These are phyloP conservation scores for Nemania diffusa DNA, from an alignment of 2,329 filamentous ascomycete species.

Conservation along the genomic window DNA sequence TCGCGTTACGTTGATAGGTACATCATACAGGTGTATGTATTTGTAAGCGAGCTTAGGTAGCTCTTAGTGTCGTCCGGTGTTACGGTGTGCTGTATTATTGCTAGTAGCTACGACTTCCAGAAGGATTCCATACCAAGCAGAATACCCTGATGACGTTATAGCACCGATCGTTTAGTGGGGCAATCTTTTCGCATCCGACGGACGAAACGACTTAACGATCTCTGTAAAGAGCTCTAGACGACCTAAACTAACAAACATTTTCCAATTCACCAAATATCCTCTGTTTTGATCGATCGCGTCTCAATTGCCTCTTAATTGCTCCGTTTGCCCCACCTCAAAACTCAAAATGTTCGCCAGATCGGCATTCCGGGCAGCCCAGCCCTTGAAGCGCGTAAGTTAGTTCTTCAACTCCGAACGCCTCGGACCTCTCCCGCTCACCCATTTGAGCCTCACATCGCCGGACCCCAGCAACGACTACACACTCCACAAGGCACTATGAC, in stretches of 20 bases:
- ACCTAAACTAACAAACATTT: background rate
- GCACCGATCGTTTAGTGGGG: conserved; percentile 24
- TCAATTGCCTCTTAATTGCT: conserved; percentile 12
- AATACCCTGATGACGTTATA: conserved; percentile 30
- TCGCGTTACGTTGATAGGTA: conserved; percentile 8
- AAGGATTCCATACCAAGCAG: background rate
- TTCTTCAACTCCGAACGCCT: conserved; percentile 15
- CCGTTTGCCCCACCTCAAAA: background rate
- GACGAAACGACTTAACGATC: background rate
- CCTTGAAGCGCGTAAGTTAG: conserved; percentile 65
- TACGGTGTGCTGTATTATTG: background rate
- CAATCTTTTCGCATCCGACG: conserved; percentile 24
- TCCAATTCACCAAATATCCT: background rate
- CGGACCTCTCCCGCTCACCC: background rate
- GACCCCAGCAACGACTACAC: conserved; percentile 9
- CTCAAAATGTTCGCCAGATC: conserved; percentile 68
- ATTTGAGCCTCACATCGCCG: conserved; percentile 9
- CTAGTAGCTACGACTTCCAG: background rate
- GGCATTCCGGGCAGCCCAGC: conserved; percentile 64
- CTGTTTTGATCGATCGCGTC: background rate
- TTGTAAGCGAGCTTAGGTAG: conserved; percentile 27
- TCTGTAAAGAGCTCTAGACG: conserved; percentile 16
- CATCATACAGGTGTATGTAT: conserved; percentile 9
- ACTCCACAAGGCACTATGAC: conserved; percentile 13
- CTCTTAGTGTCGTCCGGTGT: background rate